phyloP scores from a whole-genome alignment of 805 yeast species.

The Lachancea lanzarotensis region DNA sequence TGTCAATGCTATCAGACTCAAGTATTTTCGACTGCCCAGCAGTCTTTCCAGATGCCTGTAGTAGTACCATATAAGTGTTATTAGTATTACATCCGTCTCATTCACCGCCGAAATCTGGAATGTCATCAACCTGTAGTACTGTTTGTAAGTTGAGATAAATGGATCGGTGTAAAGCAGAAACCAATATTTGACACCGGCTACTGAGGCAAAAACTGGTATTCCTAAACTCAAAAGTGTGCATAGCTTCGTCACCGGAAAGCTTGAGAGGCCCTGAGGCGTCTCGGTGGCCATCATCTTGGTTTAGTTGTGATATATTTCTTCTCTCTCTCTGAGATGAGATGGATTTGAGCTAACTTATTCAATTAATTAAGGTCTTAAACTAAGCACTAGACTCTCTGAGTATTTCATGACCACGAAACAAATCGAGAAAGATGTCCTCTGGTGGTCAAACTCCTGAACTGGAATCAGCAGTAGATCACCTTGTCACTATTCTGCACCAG shows the following conservation, averaged over 20 bases:
- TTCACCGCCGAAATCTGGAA: constrained; percentile 50
- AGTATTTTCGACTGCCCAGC: constrained; percentile 49
- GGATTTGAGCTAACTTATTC: background rate
- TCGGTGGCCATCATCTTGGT: constrained; percentile 20
- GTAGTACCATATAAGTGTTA: constrained; percentile 43
- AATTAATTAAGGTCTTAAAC: no score
- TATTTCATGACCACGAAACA: background rate
- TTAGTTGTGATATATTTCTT: no score
- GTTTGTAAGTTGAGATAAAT: constrained; percentile 46
- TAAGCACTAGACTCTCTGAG: no score
- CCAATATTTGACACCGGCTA: constrained; percentile 24
- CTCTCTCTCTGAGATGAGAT: no score
- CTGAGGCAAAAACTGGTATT: constrained; percentile 25
- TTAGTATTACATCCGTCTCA: constrained; percentile 49
- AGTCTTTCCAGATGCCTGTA: constrained; percentile 52
- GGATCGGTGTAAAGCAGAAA: constrained; percentile 37
- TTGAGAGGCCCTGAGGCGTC: constrained; percentile 18
- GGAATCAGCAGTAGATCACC: constrained; percentile 5
- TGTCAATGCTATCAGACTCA: constrained; percentile 38
- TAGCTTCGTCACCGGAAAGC: constrained; percentile 26
- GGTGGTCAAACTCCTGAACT: background rate
- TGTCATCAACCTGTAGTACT: constrained; percentile 48
- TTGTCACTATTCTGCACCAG: constrained; percentile 2
- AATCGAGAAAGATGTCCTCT: background rate
- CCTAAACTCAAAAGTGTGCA: constrained; percentile 22